Evolutionary conservation across 805 yeast genomes (phyloP).

Genomic region (Cyberlindnera meyerae): DNA sequence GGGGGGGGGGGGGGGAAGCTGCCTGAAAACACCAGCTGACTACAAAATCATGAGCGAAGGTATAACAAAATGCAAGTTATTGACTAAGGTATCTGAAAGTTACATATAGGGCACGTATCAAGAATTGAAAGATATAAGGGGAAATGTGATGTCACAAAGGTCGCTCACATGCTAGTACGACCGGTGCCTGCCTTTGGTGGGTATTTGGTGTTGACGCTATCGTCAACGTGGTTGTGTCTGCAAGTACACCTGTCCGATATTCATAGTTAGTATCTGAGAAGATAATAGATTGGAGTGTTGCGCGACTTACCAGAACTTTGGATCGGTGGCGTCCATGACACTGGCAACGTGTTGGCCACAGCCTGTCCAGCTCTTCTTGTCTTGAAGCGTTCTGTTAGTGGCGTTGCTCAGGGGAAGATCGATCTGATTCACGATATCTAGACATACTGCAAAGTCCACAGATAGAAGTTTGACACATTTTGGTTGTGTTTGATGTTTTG

Average conservation of each 20-base stretch:
- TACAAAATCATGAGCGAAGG: too few species aligned
- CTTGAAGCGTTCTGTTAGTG: conserved; percentile 9
- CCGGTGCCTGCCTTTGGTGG: conserved; percentile 69
- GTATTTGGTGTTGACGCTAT: conserved; percentile 34
- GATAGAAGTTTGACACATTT: conserved; percentile 24
- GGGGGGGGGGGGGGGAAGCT: too few species aligned
- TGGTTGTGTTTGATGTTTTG: background rate
- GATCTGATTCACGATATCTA: background rate
- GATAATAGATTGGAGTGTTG: background rate
- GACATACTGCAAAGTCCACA: conserved; percentile 26
- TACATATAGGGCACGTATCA: too few species aligned
- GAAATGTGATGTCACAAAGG: background rate
- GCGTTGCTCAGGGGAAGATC: background rate
- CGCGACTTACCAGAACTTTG: conserved; percentile 28
- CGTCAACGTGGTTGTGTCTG: conserved; percentile 30
- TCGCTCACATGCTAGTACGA: conserved; percentile 31
- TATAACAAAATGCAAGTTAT: too few species aligned
- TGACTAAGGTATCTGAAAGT: too few species aligned
- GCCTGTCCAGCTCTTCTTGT: conserved; percentile 62
- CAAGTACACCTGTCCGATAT: conserved; percentile 43
- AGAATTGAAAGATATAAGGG: background rate
- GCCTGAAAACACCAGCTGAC: too few species aligned
- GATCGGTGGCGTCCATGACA: conserved; percentile 51
- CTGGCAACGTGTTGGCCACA: conserved; percentile 50
- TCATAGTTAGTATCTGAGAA: background rate